Conservation (phyloP, 2,329 filamentous ascomycete species). For the Talaromyces piceae region DNA sequence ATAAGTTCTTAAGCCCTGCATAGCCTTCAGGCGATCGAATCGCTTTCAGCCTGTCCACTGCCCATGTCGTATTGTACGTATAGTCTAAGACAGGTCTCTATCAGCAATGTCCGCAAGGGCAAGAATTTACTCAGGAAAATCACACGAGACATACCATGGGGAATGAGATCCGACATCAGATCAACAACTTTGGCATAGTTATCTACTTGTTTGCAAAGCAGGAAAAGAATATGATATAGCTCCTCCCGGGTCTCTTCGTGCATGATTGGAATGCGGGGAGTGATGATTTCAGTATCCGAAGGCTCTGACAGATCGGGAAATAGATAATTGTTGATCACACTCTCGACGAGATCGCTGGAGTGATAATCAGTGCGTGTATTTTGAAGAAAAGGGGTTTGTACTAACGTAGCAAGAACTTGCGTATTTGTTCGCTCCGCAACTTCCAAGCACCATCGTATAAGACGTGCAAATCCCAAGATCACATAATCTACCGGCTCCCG, state of each 20-base stretch:
- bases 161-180: slow-evolving; percentile 44
- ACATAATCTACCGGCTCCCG: slow-evolving; percentile 38
- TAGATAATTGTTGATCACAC: slow-evolving; percentile 57
- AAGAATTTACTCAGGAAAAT: slow-evolving; percentile 4
- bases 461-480: slow-evolving; percentile 35
- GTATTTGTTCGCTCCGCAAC: slow-evolving; percentile 27
- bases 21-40: slow-evolving; percentile 75
- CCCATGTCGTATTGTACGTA: slow-evolving; percentile 52
- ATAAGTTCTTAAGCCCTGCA: slow-evolving; percentile 82
- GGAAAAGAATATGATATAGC: slow-evolving; percentile 54
- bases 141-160: slow-evolving; percentile 33
- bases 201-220: slow-evolving; percentile 45
- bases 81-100: slow-evolving; percentile 40
- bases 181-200: slow-evolving; percentile 49
- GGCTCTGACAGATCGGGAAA: slow-evolving; percentile 50
- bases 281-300: slow-evolving; percentile 19
- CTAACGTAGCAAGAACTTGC: slow-evolving; percentile 28
- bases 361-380: neutral
- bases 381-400: slow-evolving; percentile 7
- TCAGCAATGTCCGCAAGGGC: slow-evolving; percentile 17
- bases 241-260: slow-evolving; percentile 50
- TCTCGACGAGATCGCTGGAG: slow-evolving; percentile 38
- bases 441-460: slow-evolving; percentile 37
- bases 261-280: slow-evolving; percentile 42
- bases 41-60: slow-evolving; percentile 58